Evolutionary conservation across 257 asterid genomes (phyloP).

Genomic region (Gentiana straminea): DNA sequence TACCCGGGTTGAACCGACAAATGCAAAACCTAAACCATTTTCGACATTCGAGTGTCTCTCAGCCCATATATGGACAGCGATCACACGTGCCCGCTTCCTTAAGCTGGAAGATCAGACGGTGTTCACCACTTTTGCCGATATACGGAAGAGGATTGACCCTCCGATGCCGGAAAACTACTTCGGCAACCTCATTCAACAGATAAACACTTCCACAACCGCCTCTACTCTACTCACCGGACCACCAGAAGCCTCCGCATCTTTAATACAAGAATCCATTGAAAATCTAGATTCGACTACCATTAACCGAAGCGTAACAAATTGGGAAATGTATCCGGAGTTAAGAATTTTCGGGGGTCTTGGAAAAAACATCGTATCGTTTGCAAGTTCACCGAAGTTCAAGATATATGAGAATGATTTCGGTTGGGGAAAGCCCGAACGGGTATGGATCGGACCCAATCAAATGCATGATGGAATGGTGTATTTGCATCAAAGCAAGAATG

Average conservation of each 20-base stretch:
- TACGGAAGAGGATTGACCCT: conserved; percentile 75
- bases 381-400: too few relatives aligned
- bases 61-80: conserved; percentile 89
- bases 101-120: conserved; percentile 76
- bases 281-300: conserved; percentile 62
- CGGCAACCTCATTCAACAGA: conserved; percentile 92
- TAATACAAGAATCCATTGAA: conserved; percentile 63
- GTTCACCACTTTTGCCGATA: conserved; percentile 88
- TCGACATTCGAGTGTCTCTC: conserved; percentile 88
- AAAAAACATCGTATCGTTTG: too few relatives aligned
- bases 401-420: too few relatives aligned
- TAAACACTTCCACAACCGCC: conserved; percentile 79
- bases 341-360: too few relatives aligned
- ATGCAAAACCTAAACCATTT: conserved; percentile 33
- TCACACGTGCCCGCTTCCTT: conserved; percentile 78
- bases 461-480: too few relatives aligned
- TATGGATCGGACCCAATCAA: too few relatives aligned
- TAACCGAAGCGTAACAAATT: conserved; percentile 33
- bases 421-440: too few relatives aligned
- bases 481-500: too few relatives aligned
- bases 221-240: conserved; percentile 47
- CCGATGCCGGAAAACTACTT: conserved; percentile 93
- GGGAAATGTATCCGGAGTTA: too few relatives aligned
- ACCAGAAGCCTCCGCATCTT: conserved; percentile 48
- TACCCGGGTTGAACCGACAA: conserved; percentile 31